Evolutionary conservation across 805 yeast genomes (phyloP), one percentile per base, ranked within the genome.

Genomic region (Cyberlindnera maritima): DNA sequence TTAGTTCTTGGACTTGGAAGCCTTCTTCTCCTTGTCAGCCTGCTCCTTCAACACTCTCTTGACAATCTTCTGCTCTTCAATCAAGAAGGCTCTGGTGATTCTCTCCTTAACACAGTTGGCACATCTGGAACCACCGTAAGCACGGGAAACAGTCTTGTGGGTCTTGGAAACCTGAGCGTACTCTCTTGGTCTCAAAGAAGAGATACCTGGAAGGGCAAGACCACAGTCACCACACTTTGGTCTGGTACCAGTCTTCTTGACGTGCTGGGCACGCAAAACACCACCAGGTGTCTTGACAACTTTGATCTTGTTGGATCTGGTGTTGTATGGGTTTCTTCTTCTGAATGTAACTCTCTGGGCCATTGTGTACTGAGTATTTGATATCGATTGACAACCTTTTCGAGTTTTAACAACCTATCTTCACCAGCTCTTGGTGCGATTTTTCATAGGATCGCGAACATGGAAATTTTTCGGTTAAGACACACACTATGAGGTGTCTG

Each of bases 241-340:
- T 76, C 85, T 81, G 68, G 94, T 71, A 67, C 88, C 95, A 61
- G 66, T 67, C 82, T 89, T 89, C 84, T 88, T 87, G 70, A 89
- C 80, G 81, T 94, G 99, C 77, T 91, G 97, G 72, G 96, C 96
- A 73, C 90, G 85, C 77, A 94, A 85, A 77, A 85, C 86, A 74
- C 98, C 98, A 83, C 99, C 99, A 77, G 99, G 99, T 79, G 99
- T 94, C 88, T 92, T 94, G 68, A 92, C 96, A 77, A 92, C 96
- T 91, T 88, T 92, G 83, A 94, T 92, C 83, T 87, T 88, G 96
- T 94, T 94, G 67, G 99, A 94, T 78, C 85, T 86, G 85, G 99
- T 91, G 96, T 94, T 94, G 96, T 90, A 91, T 80, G 97, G 96
- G 77, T 90, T 91, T 85, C 96, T 88, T 84, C 96, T 89, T 86